phyloP scores from a whole-genome alignment of 805 yeast genomes.

The Wickerhamiella australiensis region DNA sequence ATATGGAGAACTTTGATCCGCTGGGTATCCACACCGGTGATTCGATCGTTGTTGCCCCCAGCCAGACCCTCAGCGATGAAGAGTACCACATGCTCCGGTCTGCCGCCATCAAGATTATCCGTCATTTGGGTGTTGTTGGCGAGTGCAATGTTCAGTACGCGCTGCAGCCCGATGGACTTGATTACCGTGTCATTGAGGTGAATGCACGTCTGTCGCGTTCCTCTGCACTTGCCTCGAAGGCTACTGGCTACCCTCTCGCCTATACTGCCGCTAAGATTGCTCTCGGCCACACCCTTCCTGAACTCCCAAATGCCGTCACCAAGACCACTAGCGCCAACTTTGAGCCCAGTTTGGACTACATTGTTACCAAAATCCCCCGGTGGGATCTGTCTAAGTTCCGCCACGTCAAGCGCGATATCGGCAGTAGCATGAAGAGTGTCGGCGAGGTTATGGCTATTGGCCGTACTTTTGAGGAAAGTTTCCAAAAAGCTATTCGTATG shows the following conservation, averaged over 20 bases:
- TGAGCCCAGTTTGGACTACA: slow-evolving; percentile 93
- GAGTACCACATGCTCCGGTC: slow-evolving; percentile 96
- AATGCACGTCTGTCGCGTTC: slow-evolving; percentile 95
- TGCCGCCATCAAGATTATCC: slow-evolving; percentile 93
- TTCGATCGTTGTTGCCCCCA: slow-evolving; percentile 97
- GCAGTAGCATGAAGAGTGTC: slow-evolving; percentile 95
- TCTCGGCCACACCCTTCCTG: slow-evolving; percentile 86
- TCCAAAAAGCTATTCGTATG: slow-evolving; percentile 88
- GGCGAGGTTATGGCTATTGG: slow-evolving; percentile 99
- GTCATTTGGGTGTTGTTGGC: slow-evolving; percentile 97
- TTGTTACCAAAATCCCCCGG: slow-evolving; percentile 95
- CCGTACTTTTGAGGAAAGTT: slow-evolving; percentile 91
- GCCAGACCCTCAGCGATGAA: slow-evolving; percentile 92
- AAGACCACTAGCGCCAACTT: slow-evolving; percentile 92
- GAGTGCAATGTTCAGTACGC: slow-evolving; percentile 98
- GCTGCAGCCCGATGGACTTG: slow-evolving; percentile 88
- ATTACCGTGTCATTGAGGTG: slow-evolving; percentile 93
- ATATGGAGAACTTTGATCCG: slow-evolving; percentile 98
- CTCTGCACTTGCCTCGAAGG: slow-evolving; percentile 95
- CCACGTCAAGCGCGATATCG: slow-evolving; percentile 86
- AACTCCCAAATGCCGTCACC: slow-evolving; percentile 91
- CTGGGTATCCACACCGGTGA: slow-evolving; percentile 98
- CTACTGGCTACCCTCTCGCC: slow-evolving; percentile 97
- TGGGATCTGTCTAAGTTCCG: slow-evolving; percentile 96
- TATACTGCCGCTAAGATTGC: slow-evolving; percentile 98